Conservation (phyloP, 345 rosid genomes). For the Eutrema japonicum region DNA sequence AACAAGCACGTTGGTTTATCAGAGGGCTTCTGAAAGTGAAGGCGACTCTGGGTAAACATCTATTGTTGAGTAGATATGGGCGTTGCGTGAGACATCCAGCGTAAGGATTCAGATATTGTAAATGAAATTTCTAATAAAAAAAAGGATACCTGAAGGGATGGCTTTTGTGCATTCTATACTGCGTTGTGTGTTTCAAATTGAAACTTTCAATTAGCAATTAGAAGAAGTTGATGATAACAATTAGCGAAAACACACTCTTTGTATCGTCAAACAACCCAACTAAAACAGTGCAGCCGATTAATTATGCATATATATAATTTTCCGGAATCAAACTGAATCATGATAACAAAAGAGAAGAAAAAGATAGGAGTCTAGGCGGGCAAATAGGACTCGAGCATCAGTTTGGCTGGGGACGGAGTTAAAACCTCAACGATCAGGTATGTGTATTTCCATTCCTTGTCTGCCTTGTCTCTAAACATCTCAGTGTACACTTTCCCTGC, state of each 20-base stretch:
- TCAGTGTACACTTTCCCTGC: constrained; percentile 84
- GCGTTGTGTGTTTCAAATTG: not conserved
- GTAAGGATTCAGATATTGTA: constrained; percentile 28
- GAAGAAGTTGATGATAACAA: too few species aligned
- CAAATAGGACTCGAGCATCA: constrained; percentile 88
- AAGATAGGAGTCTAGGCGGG: constrained; percentile 52
- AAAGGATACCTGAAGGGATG: not conserved
- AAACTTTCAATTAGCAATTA: too few species aligned
- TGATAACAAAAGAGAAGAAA: not conserved
- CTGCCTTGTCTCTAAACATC: constrained; percentile 89
- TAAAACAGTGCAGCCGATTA: constrained; percentile 15
- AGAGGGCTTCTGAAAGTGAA: constrained; percentile 58
- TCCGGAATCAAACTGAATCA: not conserved
- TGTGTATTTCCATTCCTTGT: constrained; percentile 86
- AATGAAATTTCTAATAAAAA: not conserved
- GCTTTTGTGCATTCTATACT: not conserved
- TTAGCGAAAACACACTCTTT: not conserved
- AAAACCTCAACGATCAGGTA: constrained; percentile 78
- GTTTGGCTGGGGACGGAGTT: constrained; percentile 68
- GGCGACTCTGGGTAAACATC: constrained; percentile 21
- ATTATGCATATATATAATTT: not conserved
- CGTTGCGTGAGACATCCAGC: not conserved
- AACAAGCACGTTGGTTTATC: constrained; percentile 61
- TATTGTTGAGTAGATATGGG: not conserved
- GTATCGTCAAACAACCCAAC: constrained; percentile 2